Evolutionary conservation across 2,329 filamentous ascomycete species (phyloP), one percentile per base, ranked within the genome.

Genomic region (Apiospora malaysiana): DNA sequence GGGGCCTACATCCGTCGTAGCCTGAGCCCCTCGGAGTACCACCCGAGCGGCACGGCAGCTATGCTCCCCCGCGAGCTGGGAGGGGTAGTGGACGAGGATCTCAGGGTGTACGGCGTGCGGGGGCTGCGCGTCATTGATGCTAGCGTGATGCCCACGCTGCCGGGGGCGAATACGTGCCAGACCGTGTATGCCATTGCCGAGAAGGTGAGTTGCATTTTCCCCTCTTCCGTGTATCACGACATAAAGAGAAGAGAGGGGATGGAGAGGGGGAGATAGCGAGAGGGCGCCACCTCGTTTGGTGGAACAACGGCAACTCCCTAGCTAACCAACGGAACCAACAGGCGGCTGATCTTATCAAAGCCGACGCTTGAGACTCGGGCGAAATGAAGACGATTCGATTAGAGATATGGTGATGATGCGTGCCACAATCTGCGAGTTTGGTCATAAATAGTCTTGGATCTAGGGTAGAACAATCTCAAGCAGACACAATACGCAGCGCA

Each of bases 1-100:
- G 74, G 72, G 45, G 47, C 51, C 6, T 59, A 77, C 56, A 46
- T 77, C 74, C n/a, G 68, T 25, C n/a, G 71, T 56, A 63, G 68
- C 66, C 18, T 70, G 70, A 45, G 72, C 51, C 68, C 77, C 66
- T 72, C 76, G 56, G 76, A 77, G 66, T 77, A 74, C 18, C 79
- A 81, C 70, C 76, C 76, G 27, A 77, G 74, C 68, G 78, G 78
- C 49, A 80, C 77, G 2, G 77, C 77, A 0, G 69, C 72, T 18
- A 85, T 87, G 80, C 77, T 85, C 69, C 82, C 81, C 10, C 77
- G 78, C 7, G 79, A 79, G 4, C 76, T 82, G 1, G 85, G 84
- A 4, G 85, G 84, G 27, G 82, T 86, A 16, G 83, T 86, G 0
- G 81, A 84, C 71, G 75, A 76, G 0, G 73, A 71, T 71, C 73